These are phyloP conservation scores for Ilex paraguariensis DNA, from an alignment of 305 asterid genomes.

Conservation along the genomic window DNA sequence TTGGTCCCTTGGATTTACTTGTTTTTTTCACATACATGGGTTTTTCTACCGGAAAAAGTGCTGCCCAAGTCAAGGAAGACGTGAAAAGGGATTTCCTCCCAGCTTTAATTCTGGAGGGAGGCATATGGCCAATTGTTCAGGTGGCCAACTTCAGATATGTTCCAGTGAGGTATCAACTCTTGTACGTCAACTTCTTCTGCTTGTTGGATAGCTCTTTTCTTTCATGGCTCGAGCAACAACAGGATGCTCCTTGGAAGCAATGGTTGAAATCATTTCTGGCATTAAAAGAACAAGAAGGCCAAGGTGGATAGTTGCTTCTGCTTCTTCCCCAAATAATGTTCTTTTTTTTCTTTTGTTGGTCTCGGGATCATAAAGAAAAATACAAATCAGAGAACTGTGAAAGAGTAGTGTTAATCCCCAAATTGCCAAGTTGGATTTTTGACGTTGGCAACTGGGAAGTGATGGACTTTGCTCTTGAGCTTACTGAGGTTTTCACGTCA, in stretches of 20 bases:
- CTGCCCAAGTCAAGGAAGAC: slow-evolving; percentile 69
- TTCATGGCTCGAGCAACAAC: slow-evolving; percentile 83
- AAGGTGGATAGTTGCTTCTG: slow-evolving; percentile 28
- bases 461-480: neutral
- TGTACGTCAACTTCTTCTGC: slow-evolving; percentile 85
- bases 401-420: neutral
- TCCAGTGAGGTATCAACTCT: slow-evolving; percentile 79
- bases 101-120: slow-evolving; percentile 74
- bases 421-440: neutral
- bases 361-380: neutral
- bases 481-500: neutral
- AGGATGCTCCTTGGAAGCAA: slow-evolving; percentile 79
- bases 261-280: slow-evolving; percentile 46
- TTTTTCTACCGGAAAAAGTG: slow-evolving; percentile 59
- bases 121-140: slow-evolving; percentile 79
- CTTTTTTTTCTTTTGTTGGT: neutral
- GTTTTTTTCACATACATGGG: slow-evolving; percentile 89
- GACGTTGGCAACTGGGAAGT: neutral
- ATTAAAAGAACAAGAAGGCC: slow-evolving; percentile 44
- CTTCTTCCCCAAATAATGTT: neutral
- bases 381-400: neutral
- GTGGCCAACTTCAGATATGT: slow-evolving; percentile 74
- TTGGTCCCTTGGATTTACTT: slow-evolving; percentile 78
- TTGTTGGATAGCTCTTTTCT: slow-evolving; percentile 85
- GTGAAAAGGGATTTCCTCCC: slow-evolving; percentile 84